phyloP scores from a whole-genome alignment of 164 flowering plant species.

The Cinnamomum chago region DNA sequence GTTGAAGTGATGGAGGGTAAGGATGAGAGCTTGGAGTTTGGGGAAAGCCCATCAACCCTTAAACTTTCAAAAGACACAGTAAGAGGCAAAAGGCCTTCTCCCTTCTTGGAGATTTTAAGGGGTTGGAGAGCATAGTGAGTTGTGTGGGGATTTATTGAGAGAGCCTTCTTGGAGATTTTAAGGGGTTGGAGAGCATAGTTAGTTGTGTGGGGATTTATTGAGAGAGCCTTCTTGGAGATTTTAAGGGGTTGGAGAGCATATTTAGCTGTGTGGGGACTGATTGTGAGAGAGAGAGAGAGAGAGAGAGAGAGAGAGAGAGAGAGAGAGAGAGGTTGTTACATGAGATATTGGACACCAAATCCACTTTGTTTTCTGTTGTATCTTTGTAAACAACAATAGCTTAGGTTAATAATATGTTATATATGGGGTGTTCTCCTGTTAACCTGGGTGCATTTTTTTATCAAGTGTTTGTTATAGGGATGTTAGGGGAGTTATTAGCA shows the following conservation, averaged over 20 bases:
- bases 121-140: neutral
- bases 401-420: neutral
- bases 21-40: conserved; percentile 42
- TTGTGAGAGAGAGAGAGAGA: neutral
- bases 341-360: neutral
- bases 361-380: neutral
- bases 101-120: neutral
- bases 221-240: neutral
- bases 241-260: too few species aligned
- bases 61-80: conserved; percentile 1
- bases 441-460: too few species aligned
- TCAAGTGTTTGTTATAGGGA: too few species aligned
- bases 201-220: conserved; percentile 22
- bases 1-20: conserved; percentile 53
- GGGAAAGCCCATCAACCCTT: conserved; percentile 39
- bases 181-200: neutral
- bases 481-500: too few species aligned
- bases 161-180: neutral
- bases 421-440: too few species aligned
- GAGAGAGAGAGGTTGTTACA: neutral
- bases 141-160: conserved; percentile 23
- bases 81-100: neutral
- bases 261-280: neutral
- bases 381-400: neutral
- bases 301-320: neutral